phyloP scores from a whole-genome alignment of 345 rosid species.

The Eucalyptus shirleyi region DNA sequence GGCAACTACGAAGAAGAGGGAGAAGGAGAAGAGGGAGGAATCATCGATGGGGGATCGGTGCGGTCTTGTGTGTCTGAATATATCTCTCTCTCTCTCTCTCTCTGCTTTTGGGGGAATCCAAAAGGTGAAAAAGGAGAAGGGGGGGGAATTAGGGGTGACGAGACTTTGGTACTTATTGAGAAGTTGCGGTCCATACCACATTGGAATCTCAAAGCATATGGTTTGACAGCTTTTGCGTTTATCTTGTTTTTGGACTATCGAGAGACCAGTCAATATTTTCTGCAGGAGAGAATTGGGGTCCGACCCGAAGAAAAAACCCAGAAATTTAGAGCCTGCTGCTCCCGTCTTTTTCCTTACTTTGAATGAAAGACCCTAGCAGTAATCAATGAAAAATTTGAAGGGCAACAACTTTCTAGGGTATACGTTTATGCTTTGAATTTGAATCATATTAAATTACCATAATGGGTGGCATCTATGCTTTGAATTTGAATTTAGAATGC shows the following conservation, averaged over 20 bases:
- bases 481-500: neutral
- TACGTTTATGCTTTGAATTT: too few relatives aligned
- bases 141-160: neutral
- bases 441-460: neutral
- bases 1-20: neutral
- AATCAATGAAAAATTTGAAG: neutral
- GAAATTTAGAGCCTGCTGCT: neutral
- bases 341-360: neutral
- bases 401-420: neutral
- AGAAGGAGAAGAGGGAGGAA: too few relatives aligned
- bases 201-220: neutral
- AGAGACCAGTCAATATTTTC: neutral
- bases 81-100: neutral
- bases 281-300: neutral
- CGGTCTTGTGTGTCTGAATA: neutral
- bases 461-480: neutral
- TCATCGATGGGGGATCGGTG: neutral
- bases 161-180: neutral
- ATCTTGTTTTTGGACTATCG: neutral
- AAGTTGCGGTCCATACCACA: neutral
- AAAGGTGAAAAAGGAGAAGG: accelerated
- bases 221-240: neutral
- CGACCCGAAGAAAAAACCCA: neutral
- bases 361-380: neutral
- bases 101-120: neutral